Base-by-base conservation (phyloP, 139 green algal species). In the Tetraselmis striata region DNA sequence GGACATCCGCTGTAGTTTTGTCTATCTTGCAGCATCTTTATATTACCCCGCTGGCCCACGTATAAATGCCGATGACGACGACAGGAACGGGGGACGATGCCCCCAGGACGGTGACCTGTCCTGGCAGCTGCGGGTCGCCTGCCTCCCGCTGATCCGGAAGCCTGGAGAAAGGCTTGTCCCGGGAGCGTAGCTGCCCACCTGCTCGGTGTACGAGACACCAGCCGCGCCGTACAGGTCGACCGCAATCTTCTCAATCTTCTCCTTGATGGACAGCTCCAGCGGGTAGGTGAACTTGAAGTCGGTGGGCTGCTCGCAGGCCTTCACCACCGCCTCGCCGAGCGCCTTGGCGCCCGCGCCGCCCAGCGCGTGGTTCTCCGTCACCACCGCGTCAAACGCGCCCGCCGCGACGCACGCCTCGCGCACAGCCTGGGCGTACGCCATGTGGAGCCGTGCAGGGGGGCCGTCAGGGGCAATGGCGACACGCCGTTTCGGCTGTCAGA, bases 241-340 rank as follows among this genome's bases (percentile, higher is more conserved):
- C 0, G 97, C 97, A 84, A 99, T 98, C 25, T 85, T 83, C 85
- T 96, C 89, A 23, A 99, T 98, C 91, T 99, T 99, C 28, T 92
- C 93, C 91, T 97, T 97, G 88, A 98, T 96, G 79, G 87, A 79
- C 26, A 91, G 78, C 1, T 97, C 84, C 0, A 95, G 80, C 22
- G 91, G 84, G 84, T 98, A 98, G 32, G 96, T 83, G 89, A 98
- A 98, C 83, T 93, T 87, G 87, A 99, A 99, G n/a, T 86, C 78
- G 59, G n/a, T 30, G 0, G 81, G 83, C 76, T 84, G 59, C 78
- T 87, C 67, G 85, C 92, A 97, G 24, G 95, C 95, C 27, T 80
- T 78, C 0, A 94, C 84, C 27, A 99, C 94, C 0, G 96, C 97
- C 59, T 94, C 31, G 1, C 81, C 97, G 31, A 99, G 90, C 24